Evolutionary conservation across 768 basidiomycete species (phyloP).

Genomic region (Boletus pseudo-olivaceus): DNA sequence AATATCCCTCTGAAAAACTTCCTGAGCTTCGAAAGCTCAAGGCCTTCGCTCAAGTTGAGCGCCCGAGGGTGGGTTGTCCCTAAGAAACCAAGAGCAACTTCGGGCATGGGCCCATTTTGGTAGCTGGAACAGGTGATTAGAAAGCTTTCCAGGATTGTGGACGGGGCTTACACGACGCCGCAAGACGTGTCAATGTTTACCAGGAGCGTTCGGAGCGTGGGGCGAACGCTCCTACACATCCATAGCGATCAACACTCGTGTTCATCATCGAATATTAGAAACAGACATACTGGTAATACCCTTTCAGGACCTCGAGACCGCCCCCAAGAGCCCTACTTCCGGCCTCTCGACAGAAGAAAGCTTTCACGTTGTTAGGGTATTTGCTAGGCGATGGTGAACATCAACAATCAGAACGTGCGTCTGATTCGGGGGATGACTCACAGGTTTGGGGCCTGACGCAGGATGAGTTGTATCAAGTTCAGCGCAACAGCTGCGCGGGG

Average conservation of each 20-base stretch:
- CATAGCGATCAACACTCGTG: not conserved
- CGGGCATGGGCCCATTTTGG: slow-evolving; percentile 21
- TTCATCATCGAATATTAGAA: not conserved
- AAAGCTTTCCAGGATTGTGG: not conserved
- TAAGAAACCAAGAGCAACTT: slow-evolving; percentile 33
- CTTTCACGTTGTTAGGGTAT: slow-evolving; percentile 43
- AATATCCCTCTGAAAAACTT: slow-evolving; percentile 37
- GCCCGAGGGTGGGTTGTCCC: slow-evolving; percentile 25
- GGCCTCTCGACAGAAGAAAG: slow-evolving; percentile 41
- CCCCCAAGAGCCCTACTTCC: slow-evolving; percentile 26
- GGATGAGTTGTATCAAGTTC: slow-evolving; percentile 47
- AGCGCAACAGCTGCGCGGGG: slow-evolving; percentile 35
- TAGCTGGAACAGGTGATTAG: slow-evolving; percentile 20
- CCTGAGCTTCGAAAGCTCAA: slow-evolving; percentile 33
- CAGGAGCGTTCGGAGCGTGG: slow-evolving; percentile 36
- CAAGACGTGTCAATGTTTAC: slow-evolving; percentile 48
- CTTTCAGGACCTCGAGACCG: slow-evolving; percentile 44
- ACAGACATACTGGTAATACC: slow-evolving; percentile 47
- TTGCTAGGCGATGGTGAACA: slow-evolving; percentile 27
- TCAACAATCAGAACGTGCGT: not conserved
- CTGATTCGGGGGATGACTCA: slow-evolving; percentile 21
- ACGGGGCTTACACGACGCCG: slow-evolving; percentile 38
- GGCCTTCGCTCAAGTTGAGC: slow-evolving; percentile 25
- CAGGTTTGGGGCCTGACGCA: slow-evolving; percentile 48
- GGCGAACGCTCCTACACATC: slow-evolving; percentile 43